Base-by-base conservation (phyloP, 257 asterid species). In the Solanum chilense region DNA sequence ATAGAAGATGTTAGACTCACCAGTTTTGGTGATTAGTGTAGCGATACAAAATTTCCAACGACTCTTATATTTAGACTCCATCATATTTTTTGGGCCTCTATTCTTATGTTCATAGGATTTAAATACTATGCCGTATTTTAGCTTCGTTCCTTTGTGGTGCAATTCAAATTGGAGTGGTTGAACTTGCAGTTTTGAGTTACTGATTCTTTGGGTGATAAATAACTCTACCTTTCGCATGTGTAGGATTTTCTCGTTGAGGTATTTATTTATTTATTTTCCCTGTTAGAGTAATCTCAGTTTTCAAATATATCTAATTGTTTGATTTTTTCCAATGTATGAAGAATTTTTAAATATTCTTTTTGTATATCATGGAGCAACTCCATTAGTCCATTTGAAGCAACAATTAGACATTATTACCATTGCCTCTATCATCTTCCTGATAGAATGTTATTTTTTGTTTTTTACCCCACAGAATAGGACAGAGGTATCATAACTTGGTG, bases 201-300 rank as follows among this genome's bases (percentile, higher is more conserved):
- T 7, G 0, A 7, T 20, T 18, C 9, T 12, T n/a, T 11, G 4
- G 16, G 16, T 1, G 3, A n/a, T 16, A 15, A 64, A n/a, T 2
- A 11, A 4, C 1, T 64, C 3, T n/a, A 5, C 9, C 5, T 5
- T 64, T 64, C 12, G 71, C 71, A 62, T 62, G 13, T 62, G 33
- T 0, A 62, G 3, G 31, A 15, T n/a, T 6, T 64, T 11, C 3
- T 64, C 71, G n/a, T 3, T 5, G 12, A n/a, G 33, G 0, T 62
- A n/a, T 62, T 62, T 23, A 62, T 23, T 64, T 12, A 62, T 62
- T 58, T 58, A n/a, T 62, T 64, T n/a, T 25, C 9, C 29, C 25
- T 25, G 18, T 5, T 2, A 25, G 4, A 25, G 73, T 66, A 66
- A 12, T n/a, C 6, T n/a, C 3, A 12, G 25, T 25, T 64, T 0